Percentiles rank a stretch among this genome's conserved stretches.
phyloP scores from a whole-genome alignment of 306 rosid genomes.

The Vicia villosa region DNA sequence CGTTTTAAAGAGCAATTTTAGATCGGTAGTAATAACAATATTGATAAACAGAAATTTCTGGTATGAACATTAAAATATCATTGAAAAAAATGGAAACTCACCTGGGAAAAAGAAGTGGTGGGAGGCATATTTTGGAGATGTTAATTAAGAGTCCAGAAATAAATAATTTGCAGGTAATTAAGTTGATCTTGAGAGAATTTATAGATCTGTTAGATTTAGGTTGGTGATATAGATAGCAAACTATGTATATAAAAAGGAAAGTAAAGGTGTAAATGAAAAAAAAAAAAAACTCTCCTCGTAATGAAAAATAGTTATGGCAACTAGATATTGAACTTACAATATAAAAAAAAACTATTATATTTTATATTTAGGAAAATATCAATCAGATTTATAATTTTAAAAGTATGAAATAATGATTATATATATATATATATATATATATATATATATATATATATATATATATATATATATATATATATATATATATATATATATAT shows the following conservation, averaged over 20 bases:
- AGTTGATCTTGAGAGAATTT: constrained; percentile 28
- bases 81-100: constrained; percentile 27
- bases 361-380: too few species aligned
- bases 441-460: too few species aligned
- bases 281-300: constrained; percentile 18
- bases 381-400: too few species aligned
- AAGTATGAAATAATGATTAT: too few species aligned
- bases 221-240: background rate
- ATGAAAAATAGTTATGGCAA: constrained; percentile 10
- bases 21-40: background rate
- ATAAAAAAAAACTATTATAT: too few species aligned
- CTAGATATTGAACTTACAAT: background rate
- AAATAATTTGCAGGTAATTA: constrained; percentile 23
- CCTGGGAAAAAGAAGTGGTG: constrained; percentile 22
- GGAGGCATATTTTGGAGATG: constrained; percentile 31
- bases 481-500: too few species aligned
- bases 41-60: background rate
- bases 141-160: background rate
- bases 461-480: too few species aligned
- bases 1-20: constrained; percentile 25
- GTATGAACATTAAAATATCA: background rate
- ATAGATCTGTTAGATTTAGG: constrained; percentile 19
- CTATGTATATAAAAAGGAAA: background rate
- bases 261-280: constrained; percentile 7
- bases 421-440: too few species aligned